Conservation (phyloP, 345 rosid species). For the Carallia pectinifolia region DNA sequence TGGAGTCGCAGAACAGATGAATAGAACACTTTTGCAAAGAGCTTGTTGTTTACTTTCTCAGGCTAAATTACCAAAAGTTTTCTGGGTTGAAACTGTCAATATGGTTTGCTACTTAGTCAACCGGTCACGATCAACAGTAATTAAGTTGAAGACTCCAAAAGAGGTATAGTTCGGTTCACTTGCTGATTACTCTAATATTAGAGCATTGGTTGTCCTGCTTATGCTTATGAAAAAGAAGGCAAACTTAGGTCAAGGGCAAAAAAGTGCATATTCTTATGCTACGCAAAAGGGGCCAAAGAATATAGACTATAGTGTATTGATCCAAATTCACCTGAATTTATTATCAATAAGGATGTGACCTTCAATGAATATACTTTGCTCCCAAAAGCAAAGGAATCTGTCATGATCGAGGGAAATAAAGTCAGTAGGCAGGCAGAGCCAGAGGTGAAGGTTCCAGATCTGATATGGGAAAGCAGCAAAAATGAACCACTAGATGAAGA, state of each 20-base stretch:
- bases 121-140: too few relatives aligned
- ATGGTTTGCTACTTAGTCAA: too few relatives aligned
- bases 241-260: background rate
- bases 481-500: too few relatives aligned
- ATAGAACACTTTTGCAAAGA: background rate
- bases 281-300: background rate
- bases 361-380: background rate
- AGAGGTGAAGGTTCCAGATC: too few relatives aligned
- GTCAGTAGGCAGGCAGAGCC: too few relatives aligned
- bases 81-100: too few relatives aligned
- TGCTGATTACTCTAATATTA: background rate
- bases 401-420: too few relatives aligned
- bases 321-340: too few relatives aligned
- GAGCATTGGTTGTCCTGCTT: conserved; percentile 1
- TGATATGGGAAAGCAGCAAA: too few relatives aligned
- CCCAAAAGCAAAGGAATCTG: too few relatives aligned
- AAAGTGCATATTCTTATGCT: background rate
- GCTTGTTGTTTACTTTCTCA: background rate
- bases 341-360: background rate
- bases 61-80: background rate
- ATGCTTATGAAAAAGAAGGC: background rate
- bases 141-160: background rate
- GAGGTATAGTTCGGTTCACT: background rate
- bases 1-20: background rate
- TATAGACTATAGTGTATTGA: too few relatives aligned